Base-by-base conservation (phyloP, 768 basidiomycete species). In the Collybia sordida region DNA sequence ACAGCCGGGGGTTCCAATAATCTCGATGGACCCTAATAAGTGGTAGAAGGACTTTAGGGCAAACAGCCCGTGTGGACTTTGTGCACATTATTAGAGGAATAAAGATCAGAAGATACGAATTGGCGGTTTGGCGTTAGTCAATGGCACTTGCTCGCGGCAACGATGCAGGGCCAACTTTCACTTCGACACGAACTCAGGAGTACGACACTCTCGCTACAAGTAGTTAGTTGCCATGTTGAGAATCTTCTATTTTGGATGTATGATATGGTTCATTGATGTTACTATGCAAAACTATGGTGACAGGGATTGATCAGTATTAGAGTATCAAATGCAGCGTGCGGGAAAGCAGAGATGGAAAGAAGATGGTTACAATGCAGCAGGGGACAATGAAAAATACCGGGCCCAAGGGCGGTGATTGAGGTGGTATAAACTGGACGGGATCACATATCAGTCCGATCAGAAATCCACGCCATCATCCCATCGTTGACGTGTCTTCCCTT, bases 401-500 rank as follows among this genome's bases (percentile, higher is more conserved):
- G n/a, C 18, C 12, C 17, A 28, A 41, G 45, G 49, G 18, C 34
- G 42, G 31, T 14, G 37, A 22, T 37, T 48, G 25, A 37, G 40
- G 19, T 44, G 27, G 24, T 41, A 36, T 39, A 44, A 43, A 39
- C 31, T 31, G 31, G 52, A 38, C 28, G 36, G 41, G 41, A 42
- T 47, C 45, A 54, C 51, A 36, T 43, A 31, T 47, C 42, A 44
- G 37, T 44, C 49, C 36, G 46, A 55, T 46, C 49, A 55, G 41
- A 60, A 43, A 47, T 61, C 59, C 41, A 56, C 57, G 50, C 56
- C 63, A 52, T 65, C 71, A 53, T 65, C 67, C 73, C 70, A 72
- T 36, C 64, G 68, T 60, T 80, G 81, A 53, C 73, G 70, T 44
- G 75, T 74, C 68, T 82, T 88, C 39, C 83, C 85, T 61, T 87